Evolutionary conservation across 495 filamentous ascomycete species (phyloP).

Genomic region (Viridothelium virens): DNA sequence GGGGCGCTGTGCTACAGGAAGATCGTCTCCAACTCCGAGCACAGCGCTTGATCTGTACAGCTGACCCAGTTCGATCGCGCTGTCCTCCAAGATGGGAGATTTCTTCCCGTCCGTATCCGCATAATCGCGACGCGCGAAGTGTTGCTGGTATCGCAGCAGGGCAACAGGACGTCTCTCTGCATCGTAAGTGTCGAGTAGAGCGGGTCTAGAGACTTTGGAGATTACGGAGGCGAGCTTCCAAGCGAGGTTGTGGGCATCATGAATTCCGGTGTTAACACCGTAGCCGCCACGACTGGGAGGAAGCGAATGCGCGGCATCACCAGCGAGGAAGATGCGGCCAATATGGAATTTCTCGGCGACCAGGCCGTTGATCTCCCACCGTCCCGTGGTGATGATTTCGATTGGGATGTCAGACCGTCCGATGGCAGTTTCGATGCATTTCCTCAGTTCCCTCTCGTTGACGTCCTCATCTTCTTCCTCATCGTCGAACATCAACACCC

Average conservation of each 20-base stretch:
- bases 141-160: conserved; percentile 1
- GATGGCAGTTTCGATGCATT: conserved; percentile 6
- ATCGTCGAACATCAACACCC: not conserved
- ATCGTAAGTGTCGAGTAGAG: conserved; percentile 9
- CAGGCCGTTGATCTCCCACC: conserved; percentile 9
- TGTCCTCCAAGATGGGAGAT: not conserved
- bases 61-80: not conserved
- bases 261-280: conserved; percentile 16
- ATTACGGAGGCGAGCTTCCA: conserved; percentile 14
- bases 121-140: not conserved
- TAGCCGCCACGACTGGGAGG: conserved; percentile 13
- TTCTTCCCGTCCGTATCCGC: not conserved
- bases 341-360: conserved; percentile 9
- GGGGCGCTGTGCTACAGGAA: not conserved
- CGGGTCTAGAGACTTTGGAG: not conserved
- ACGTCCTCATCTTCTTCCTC: not conserved
- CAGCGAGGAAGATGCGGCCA: conserved; percentile 14
- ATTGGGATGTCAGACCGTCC: conserved; percentile 11
- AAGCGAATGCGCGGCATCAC: conserved; percentile 15
- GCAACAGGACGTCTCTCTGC: conserved; percentile 13
- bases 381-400: conserved; percentile 6
- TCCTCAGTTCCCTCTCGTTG: not conserved
- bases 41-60: not conserved
- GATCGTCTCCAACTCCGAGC: not conserved
- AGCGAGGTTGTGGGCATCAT: conserved; percentile 15